Base-by-base conservation (phyloP, 805 yeast species). In the Vanderwaltozyma polyspora region DNA sequence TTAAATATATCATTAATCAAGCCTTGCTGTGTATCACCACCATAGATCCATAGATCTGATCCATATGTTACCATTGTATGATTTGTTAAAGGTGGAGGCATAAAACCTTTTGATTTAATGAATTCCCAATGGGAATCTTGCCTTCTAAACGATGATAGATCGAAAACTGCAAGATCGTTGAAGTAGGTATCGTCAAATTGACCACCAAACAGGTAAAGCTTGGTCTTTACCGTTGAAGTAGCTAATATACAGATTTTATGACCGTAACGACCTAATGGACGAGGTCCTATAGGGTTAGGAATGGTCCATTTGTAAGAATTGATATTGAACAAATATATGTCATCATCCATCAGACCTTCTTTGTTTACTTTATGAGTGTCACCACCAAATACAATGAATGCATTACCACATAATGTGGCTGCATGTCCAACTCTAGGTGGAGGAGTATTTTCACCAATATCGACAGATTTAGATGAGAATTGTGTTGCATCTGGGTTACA, bases 351-450 rank as follows among this genome's bases (percentile, higher is more conserved):
- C 37, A 73, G 75, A 5, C 85, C 85, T 32, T 70, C 71, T 51
- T 80, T 85, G 24, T 86, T 79, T 33, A 76, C 80, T 45, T 72
- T 71, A 26, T 77, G 81, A 1, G 97, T 91, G 55, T 91, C 98
- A 49, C 99, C 99, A 24, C 97, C 98, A 59, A 84, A 89, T 11
- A 91, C 74, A 29, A 91, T 86, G 50, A 79, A 91, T 1, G 97
- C 97, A 52, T 87, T 89, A 11, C 97, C 98, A 40, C 94, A 79
- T 23, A 89, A 67, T 8, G 87, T 81, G 2, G 94, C 71, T 5
- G 95, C 84, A 59, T 91, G 99, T 3, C 97, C 97, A 6, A 89
- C 95, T 48, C 98, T 76, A 23, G 97, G 95, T 14, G 95, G 89
- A 2, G 96, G 95, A 13, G 84, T 74, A 33, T 81, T 76, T 41